phyloP scores from a whole-genome alignment of 1,139 yeast genomes.

The Kodamaea anthophila region DNA sequence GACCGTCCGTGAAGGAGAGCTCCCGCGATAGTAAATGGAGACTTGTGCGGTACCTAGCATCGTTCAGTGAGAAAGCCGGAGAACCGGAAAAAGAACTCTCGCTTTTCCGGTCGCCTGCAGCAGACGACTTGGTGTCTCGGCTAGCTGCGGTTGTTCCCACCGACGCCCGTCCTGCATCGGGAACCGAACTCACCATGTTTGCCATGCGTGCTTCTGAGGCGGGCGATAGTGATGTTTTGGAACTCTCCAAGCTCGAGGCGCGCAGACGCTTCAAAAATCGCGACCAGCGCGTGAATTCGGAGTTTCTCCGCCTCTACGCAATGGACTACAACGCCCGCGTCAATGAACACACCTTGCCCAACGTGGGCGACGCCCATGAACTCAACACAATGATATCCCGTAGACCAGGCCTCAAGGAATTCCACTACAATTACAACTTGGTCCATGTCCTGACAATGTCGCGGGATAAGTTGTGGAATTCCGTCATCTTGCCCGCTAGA shows the following conservation, averaged over 20 bases:
- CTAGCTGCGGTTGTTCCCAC: slow-evolving; percentile 1
- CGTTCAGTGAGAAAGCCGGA: too few species aligned
- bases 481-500: slow-evolving; percentile 45
- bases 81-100: too few species aligned
- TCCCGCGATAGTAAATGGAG: too few species aligned
- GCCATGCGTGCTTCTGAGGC: slow-evolving; percentile 3
- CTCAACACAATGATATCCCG: slow-evolving; percentile 15
- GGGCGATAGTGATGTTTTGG: slow-evolving; percentile 3
- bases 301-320: slow-evolving; percentile 43
- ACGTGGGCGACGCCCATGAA: slow-evolving; percentile 22
- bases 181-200: slow-evolving; percentile 3
- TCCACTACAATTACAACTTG: slow-evolving; percentile 24
- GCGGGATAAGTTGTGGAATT: slow-evolving; percentile 44
- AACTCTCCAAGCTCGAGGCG: slow-evolving; percentile 7
- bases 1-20: too few species aligned
- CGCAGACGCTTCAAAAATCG: slow-evolving; percentile 25
- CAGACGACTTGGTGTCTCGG: slow-evolving; percentile 19
- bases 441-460: slow-evolving; percentile 31
- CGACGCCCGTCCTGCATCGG: neutral
- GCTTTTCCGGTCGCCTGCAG: too few species aligned
- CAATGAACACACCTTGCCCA: slow-evolving; percentile 22
- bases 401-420: slow-evolving; percentile 18
- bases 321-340: slow-evolving; percentile 35
- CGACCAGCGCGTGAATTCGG: slow-evolving; percentile 42
- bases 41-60: too few species aligned